phyloP scores from a whole-genome alignment of 148 eudicot genomes.

The Cornus kousa region DNA sequence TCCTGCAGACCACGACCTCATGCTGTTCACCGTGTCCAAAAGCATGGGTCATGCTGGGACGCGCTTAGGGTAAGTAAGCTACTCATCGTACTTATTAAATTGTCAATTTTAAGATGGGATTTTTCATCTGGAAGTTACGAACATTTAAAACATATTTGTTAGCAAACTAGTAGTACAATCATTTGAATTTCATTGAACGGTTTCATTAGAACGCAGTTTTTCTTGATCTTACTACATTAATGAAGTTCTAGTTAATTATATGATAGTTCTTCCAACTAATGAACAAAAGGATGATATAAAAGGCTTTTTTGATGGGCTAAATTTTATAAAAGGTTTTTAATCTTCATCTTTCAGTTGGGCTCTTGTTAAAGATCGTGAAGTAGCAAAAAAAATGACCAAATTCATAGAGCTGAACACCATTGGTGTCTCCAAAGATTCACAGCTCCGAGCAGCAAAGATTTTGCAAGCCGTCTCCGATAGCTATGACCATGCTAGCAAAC shows the following conservation, averaged over 20 bases:
- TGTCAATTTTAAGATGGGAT: too few relatives aligned
- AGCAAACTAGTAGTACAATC: too few relatives aligned
- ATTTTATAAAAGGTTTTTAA: neutral
- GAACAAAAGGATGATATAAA: neutral
- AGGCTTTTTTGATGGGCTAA: neutral
- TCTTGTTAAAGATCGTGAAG: slow-evolving; percentile 68
- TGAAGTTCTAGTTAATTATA: too few relatives aligned
- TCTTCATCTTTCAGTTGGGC: slow-evolving; percentile 70
- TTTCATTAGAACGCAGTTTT: too few relatives aligned
- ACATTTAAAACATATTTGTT: too few relatives aligned
- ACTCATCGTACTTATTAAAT: too few relatives aligned
- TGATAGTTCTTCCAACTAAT: neutral
- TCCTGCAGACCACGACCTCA: slow-evolving; percentile 77
- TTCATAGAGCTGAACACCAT: slow-evolving; percentile 85
- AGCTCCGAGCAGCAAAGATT: slow-evolving; percentile 85
- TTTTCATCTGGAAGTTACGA: too few relatives aligned
- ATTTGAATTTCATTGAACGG: too few relatives aligned
- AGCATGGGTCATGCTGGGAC: slow-evolving; percentile 96
- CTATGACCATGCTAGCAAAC: slow-evolving; percentile 26
- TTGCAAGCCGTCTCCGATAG: slow-evolving; percentile 66
- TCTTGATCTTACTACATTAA: too few relatives aligned
- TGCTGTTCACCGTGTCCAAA: slow-evolving; percentile 94
- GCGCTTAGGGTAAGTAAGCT: slow-evolving; percentile 68
- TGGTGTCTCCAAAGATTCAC: slow-evolving; percentile 95
- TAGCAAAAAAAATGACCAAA: slow-evolving; percentile 83